phyloP scores from a whole-genome alignment of 2,329 filamentous ascomycete genomes.

The Didymella sp. region DNA sequence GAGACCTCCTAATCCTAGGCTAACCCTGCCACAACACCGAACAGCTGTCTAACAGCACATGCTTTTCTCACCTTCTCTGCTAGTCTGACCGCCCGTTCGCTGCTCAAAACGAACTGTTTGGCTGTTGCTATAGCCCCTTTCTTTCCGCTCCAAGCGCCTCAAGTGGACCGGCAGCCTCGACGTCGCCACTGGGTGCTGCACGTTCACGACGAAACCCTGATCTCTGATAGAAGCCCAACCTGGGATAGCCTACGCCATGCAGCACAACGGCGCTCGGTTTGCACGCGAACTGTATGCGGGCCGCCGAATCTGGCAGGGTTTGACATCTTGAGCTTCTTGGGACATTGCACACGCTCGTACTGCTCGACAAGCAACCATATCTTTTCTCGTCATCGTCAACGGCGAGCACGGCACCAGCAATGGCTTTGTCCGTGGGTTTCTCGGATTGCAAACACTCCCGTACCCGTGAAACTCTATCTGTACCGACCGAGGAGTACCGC shows the following conservation, averaged over 20 bases:
- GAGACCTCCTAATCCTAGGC: slow-evolving; percentile 1
- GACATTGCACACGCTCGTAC: background rate
- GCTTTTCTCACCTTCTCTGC: background rate
- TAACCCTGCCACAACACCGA: slow-evolving; percentile 9
- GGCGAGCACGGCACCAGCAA: background rate
- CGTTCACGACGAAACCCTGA: slow-evolving; percentile 10
- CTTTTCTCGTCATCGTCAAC: background rate
- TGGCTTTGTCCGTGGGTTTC: background rate
- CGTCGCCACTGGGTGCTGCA: slow-evolving; percentile 11
- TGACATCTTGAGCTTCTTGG: background rate
- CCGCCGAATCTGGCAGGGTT: slow-evolving; percentile 1
- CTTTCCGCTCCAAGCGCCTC: slow-evolving; percentile 1
- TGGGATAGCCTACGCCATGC: slow-evolving; percentile 4
- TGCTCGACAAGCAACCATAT: background rate
- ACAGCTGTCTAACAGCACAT: slow-evolving; percentile 1
- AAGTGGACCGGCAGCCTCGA: background rate
- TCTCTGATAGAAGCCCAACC: slow-evolving; percentile 2
- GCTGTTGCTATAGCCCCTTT: slow-evolving; percentile 2
- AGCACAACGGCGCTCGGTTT: background rate
- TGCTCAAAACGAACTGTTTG: background rate
- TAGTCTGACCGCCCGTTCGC: background rate
- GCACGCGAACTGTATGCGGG: slow-evolving; percentile 7
- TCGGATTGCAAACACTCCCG: background rate
- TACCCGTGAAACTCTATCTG: background rate
- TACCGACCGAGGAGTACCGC: background rate